Conservation (phyloP, 2,329 filamentous ascomycete species). For the Camillea tinctor region DNA sequence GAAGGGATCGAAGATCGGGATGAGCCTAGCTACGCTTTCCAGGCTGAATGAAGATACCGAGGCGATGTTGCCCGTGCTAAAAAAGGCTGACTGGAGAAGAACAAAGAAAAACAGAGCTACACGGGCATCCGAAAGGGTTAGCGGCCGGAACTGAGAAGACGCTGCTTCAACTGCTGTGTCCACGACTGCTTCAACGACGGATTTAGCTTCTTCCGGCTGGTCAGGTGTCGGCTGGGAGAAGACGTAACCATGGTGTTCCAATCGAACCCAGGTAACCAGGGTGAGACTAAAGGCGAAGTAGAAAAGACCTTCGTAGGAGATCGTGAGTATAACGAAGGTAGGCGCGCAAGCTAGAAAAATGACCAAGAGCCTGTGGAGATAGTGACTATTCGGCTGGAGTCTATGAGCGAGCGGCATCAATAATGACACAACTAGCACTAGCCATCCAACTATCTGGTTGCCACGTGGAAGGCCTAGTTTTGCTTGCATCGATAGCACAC, state of each 20-base stretch:
- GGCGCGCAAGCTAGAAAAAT: slow-evolving; percentile 93
- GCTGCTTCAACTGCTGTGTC: slow-evolving; percentile 15
- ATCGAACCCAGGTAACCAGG: slow-evolving; percentile 83
- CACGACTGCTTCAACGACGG: slow-evolving; percentile 14
- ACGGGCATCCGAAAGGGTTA: slow-evolving; percentile 80
- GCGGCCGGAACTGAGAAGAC: slow-evolving; percentile 53
- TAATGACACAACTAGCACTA: slow-evolving; percentile 74
- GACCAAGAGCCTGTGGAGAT: slow-evolving; percentile 83
- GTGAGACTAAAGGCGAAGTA: slow-evolving; percentile 86
- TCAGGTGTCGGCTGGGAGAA: slow-evolving; percentile 34
- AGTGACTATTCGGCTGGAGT: slow-evolving; percentile 77
- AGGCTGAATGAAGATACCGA: slow-evolving; percentile 92
- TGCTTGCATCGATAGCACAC: slow-evolving; percentile 78
- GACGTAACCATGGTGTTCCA: slow-evolving; percentile 75
- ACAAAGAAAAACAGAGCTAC: slow-evolving; percentile 94
- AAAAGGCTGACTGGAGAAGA: slow-evolving; percentile 92
- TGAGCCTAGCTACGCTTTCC: slow-evolving; percentile 81
- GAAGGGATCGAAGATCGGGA: slow-evolving; percentile 93
- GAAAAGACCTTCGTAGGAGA: slow-evolving; percentile 95
- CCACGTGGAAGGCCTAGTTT: slow-evolving; percentile 82
- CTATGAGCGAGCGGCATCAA: slow-evolving; percentile 79
- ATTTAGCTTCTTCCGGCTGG: slow-evolving; percentile 13
- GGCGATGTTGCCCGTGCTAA: slow-evolving; percentile 93
- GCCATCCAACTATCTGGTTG: slow-evolving; percentile 85
- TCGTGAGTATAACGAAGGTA: slow-evolving; percentile 91